Conservation (phyloP, 768 basidiomycete species). For the Dioszegia aurantiaca region DNA sequence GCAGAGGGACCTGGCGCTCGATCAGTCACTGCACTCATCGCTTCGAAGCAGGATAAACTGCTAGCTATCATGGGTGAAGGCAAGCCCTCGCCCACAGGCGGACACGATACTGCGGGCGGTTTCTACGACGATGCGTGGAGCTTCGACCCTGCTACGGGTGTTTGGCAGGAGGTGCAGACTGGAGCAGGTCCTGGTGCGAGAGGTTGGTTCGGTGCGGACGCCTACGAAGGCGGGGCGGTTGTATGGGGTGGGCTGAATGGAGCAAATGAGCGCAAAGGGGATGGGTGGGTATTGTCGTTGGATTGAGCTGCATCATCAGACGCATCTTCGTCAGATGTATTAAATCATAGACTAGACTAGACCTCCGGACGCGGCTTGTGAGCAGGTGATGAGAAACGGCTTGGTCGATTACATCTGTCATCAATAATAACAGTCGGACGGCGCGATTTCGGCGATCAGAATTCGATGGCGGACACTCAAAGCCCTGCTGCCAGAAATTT, state of each 20-base stretch:
- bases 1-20: constrained; percentile 20
- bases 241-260: constrained; percentile 55
- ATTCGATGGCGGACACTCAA: too few species aligned
- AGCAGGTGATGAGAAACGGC: too few species aligned
- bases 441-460: too few species aligned
- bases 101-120: constrained; percentile 35
- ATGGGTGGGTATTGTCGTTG: constrained; percentile 53
- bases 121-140: constrained; percentile 35
- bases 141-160: constrained; percentile 6
- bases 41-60: constrained; percentile 7
- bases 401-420: too few species aligned
- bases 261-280: constrained; percentile 55
- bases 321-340: too few species aligned
- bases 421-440: too few species aligned
- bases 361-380: too few species aligned
- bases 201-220: constrained; percentile 56
- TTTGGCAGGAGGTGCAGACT: constrained; percentile 14
- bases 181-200: constrained; percentile 27
- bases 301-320: too few species aligned
- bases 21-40: constrained; percentile 25
- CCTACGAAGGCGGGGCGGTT: constrained; percentile 40
- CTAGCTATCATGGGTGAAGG: constrained; percentile 30
- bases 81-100: constrained; percentile 31
- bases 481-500: too few species aligned
- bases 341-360: too few species aligned